Percentiles rank a stretch among this genome's conserved stretches.
These are phyloP conservation scores for Capsicum rhomboideum DNA, from an alignment of 257 asterid genomes.

Conservation along the genomic window DNA sequence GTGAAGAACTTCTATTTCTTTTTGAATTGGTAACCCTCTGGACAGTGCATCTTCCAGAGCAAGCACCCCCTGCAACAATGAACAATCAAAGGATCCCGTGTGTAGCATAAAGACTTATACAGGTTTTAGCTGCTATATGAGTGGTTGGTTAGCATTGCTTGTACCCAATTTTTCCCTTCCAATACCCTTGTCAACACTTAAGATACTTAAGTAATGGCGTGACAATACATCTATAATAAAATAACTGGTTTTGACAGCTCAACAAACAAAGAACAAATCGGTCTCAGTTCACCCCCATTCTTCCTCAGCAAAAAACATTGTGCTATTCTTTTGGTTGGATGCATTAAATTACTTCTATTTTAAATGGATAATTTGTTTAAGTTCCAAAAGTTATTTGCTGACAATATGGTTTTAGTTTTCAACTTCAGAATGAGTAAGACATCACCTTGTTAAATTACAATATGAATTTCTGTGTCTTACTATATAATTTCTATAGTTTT, in stretches of 20 bases:
- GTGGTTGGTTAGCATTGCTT: too few species aligned
- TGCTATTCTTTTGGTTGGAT: neutral
- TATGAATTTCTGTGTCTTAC: neutral
- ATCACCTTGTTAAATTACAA: neutral
- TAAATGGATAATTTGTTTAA: neutral
- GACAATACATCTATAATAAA: neutral
- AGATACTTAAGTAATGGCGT: neutral
- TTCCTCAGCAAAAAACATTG: neutral
- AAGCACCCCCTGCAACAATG: conserved; percentile 61
- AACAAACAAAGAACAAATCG: neutral
- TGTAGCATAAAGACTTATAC: neutral
- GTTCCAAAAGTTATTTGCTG: neutral
- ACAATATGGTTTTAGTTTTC: neutral
- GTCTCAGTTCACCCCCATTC: neutral
- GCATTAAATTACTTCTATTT: neutral
- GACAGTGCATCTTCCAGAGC: conserved; percentile 86
- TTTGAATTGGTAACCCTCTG: conserved; percentile 78
- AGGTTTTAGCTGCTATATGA: neutral
- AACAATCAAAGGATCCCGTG: neutral
- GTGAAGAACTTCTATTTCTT: conserved; percentile 62
- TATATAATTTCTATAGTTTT: neutral
- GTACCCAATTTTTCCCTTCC: too few species aligned
- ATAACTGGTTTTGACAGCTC: neutral
- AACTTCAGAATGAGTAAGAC: neutral
- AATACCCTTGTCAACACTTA: neutral